Evolutionary conservation across 148 eudicot species (phyloP), one percentile per base, ranked within the genome.

Genomic region (Rhododendron griersonianum): DNA sequence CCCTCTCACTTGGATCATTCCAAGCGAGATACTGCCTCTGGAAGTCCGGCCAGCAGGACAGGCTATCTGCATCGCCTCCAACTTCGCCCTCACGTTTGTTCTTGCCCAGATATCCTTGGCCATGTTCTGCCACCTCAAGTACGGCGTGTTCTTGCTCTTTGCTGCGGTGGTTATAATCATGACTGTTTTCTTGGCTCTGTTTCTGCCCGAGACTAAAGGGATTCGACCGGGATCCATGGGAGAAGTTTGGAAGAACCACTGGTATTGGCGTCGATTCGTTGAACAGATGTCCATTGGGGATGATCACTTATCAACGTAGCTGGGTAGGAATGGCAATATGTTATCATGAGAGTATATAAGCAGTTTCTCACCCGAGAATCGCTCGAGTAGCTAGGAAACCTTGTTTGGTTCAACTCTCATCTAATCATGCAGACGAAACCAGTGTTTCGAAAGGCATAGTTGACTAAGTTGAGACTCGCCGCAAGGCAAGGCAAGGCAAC

Each of bases 191-290:
- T 74, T 92, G 23, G 87, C 85, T 15, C n/a, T 89, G 3, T 84
- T 92, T 30, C 39, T 92, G 85, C 93, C 92, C 0, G 91, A 92
- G 80, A 90, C 92, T 1, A 89, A 92, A 82, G 90, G 91, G 15
- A 63, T 90, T 73, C 91, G 86, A 7, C 73, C 89, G 1, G 86
- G 90, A 5, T 84, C 89, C 1, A 90, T 88, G 91, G 51, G 85
- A 7, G 63, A 11, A 45, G 89, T 90, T 44, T 92, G 93, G 92
- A 51, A 85, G 57, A 15, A 85, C 21, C 92, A 92, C 67, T 92
- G 91, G 92, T 92, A 85, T 41, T 90, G 92, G 92, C 44, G 78
- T 37, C 85, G 88, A 71, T 89, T 82, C 50, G 78, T 91, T 75
- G 35, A 67, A 11, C n/a, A 59, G n/a, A 59, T 21, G 65, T 59